phyloP scores from a whole-genome alignment of 805 yeast genomes.

The Candida corydali region DNA sequence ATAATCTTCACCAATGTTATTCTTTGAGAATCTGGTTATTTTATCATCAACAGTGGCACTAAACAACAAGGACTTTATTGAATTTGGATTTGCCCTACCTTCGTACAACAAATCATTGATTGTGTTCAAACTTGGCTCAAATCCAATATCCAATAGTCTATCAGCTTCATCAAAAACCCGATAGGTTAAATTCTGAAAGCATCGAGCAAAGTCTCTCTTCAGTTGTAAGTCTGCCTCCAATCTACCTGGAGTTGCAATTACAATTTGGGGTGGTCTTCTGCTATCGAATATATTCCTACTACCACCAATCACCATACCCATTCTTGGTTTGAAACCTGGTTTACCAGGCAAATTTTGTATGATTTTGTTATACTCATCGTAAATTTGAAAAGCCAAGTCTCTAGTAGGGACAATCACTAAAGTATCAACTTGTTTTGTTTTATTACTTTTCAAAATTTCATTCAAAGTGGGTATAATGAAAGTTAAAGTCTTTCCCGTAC shows the following conservation, averaged over 20 bases:
- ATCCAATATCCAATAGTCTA: slow-evolving; percentile 76
- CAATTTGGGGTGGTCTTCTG: slow-evolving; percentile 48
- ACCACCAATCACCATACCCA: slow-evolving; percentile 69
- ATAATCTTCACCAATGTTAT: slow-evolving; percentile 50
- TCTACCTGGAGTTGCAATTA: slow-evolving; percentile 90
- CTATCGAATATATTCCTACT: slow-evolving; percentile 30
- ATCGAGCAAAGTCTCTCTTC: slow-evolving; percentile 34
- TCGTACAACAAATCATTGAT: slow-evolving; percentile 49
- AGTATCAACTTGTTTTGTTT: slow-evolving; percentile 28
- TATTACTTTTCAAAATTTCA: slow-evolving; percentile 21
- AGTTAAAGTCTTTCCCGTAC: slow-evolving; percentile 92
- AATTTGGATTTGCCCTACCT: slow-evolving; percentile 23
- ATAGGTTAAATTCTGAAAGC: slow-evolving; percentile 53
- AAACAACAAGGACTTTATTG: slow-evolving; percentile 67
- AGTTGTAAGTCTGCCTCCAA: slow-evolving; percentile 51
- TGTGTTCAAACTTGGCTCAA: slow-evolving; percentile 58
- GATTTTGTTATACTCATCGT: slow-evolving; percentile 55
- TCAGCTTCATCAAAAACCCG: slow-evolving; percentile 91
- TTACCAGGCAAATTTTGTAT: slow-evolving; percentile 17
- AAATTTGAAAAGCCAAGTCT: slow-evolving; percentile 83
- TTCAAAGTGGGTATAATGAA: slow-evolving; percentile 67
- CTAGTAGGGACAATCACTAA: slow-evolving; percentile 85
- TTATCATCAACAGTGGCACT: slow-evolving; percentile 82
- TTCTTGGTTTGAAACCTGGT: slow-evolving; percentile 18
- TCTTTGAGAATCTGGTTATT: slow-evolving; percentile 62